phyloP scores from a whole-genome alignment of 2,329 filamentous ascomycete genomes.

The Apiospora pterosperma region DNA sequence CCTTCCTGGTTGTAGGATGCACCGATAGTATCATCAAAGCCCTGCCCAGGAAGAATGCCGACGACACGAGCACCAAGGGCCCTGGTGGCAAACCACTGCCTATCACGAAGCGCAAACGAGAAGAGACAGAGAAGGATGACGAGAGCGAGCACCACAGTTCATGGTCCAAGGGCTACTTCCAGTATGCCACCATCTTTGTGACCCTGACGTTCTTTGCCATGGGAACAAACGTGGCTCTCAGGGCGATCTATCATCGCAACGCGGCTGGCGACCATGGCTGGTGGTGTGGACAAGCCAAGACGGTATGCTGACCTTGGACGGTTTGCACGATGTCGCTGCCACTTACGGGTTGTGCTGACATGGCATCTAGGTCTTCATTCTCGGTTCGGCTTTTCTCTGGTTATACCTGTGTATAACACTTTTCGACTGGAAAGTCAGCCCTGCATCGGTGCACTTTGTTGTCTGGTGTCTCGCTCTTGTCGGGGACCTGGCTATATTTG shows the following conservation, averaged over 20 bases:
- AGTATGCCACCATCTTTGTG: constrained; percentile 68
- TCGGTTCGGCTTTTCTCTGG: constrained; percentile 84
- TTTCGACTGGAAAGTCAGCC: constrained; percentile 77
- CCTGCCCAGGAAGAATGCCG: constrained; percentile 44
- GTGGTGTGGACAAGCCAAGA: constrained; percentile 29
- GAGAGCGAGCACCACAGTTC: constrained; percentile 34
- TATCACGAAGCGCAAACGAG: constrained; percentile 54
- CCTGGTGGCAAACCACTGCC: constrained; percentile 87
- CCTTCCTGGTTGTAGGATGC: constrained; percentile 48
- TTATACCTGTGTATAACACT: constrained; percentile 82
- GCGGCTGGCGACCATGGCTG: constrained; percentile 25
- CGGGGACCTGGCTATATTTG: constrained; percentile 71
- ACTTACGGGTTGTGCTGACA: not conserved
- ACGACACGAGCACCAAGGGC: constrained; percentile 56
- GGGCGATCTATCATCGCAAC: constrained; percentile 59
- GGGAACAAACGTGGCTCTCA: constrained; percentile 68
- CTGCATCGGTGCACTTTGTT: constrained; percentile 73
- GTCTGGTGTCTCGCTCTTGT: constrained; percentile 74
- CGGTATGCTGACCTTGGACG: constrained; percentile 19
- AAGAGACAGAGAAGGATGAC: constrained; percentile 39
- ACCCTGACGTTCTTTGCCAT: constrained; percentile 75
- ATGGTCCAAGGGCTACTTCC: constrained; percentile 56
- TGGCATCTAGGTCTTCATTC: constrained; percentile 69
- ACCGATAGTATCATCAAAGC: constrained; percentile 51
- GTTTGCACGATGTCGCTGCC: not conserved